Conservation (phyloP, 2,329 filamentous ascomycete genomes). For the Colletotrichum falcatum region DNA sequence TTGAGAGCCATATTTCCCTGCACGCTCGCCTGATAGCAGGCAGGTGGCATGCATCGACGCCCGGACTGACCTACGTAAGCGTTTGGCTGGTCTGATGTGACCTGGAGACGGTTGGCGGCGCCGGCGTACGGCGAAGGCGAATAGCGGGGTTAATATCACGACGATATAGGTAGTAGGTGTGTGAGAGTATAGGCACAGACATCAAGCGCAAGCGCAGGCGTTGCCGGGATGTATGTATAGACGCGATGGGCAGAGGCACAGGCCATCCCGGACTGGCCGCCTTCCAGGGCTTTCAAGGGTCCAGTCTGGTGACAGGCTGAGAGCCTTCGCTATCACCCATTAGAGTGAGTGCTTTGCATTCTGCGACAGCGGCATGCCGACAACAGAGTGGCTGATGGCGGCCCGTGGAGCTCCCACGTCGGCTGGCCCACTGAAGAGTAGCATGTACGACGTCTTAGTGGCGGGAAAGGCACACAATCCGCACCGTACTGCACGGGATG, state of each 20-base stretch:
- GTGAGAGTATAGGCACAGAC: conserved; percentile 14
- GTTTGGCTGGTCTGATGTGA: conserved; percentile 17
- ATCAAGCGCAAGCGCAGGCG: conserved; percentile 28
- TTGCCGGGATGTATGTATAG: conserved; percentile 5
- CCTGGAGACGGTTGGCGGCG: conserved; percentile 20
- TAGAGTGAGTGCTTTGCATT: conserved; percentile 4
- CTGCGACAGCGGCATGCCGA: conserved; percentile 32
- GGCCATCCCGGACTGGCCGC: conserved; percentile 35
- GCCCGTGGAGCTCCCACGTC: conserved; percentile 14
- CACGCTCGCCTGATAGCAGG: conserved; percentile 20
- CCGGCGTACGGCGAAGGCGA: conserved; percentile 24
- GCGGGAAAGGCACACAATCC: conserved; percentile 2
- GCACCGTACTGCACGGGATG: conserved; percentile 13
- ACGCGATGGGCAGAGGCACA: conserved; percentile 21
- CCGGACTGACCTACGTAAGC: conserved; percentile 10
- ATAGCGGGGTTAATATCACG: conserved; percentile 24
- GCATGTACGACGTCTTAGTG: conserved; percentile 1
- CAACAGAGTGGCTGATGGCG: conserved; percentile 16
- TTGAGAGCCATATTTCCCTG: conserved; percentile 20
- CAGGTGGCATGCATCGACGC: neutral
- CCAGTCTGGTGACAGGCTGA: conserved; percentile 27
- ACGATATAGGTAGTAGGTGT: conserved; percentile 7
- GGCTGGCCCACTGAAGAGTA: neutral
- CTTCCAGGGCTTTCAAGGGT: conserved; percentile 32
- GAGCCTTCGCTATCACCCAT: conserved; percentile 15